phyloP scores from a whole-genome alignment of 371 early-diverging fungal genomes.

The Globomyces sp. region DNA sequence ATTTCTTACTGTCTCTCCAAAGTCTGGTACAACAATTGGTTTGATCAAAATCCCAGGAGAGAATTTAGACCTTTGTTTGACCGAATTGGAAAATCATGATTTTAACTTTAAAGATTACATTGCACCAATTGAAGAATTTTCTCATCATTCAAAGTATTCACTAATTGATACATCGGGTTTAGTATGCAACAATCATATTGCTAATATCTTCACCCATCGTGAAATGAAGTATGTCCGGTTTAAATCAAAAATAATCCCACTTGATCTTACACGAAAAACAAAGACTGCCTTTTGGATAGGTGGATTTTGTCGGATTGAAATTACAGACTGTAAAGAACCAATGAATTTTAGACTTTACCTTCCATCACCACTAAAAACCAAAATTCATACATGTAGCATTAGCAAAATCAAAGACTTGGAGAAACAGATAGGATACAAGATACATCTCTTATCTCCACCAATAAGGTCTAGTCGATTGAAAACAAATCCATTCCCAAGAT shows the following conservation, averaged over 20 bases:
- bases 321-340: neutral
- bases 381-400: too few relatives aligned
- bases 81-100: neutral
- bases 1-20: neutral
- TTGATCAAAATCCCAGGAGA: neutral
- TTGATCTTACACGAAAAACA: neutral
- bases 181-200: neutral
- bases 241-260: neutral
- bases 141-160: neutral
- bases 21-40: constrained; percentile 6
- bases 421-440: too few relatives aligned
- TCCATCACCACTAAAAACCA: too few relatives aligned
- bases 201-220: neutral
- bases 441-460: too few relatives aligned
- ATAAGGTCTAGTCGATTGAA: too few relatives aligned
- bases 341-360: too few relatives aligned
- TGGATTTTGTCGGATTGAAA: constrained; percentile 4
- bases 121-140: neutral
- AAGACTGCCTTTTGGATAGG: constrained; percentile 8
- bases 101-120: neutral
- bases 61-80: neutral
- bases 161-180: constrained; percentile 8
- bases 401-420: too few relatives aligned
- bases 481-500: too few relatives aligned
- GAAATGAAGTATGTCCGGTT: neutral